These are phyloP conservation scores for Coniella vitis DNA, from an alignment of 2,329 filamentous ascomycete genomes.

Conservation along the genomic window DNA sequence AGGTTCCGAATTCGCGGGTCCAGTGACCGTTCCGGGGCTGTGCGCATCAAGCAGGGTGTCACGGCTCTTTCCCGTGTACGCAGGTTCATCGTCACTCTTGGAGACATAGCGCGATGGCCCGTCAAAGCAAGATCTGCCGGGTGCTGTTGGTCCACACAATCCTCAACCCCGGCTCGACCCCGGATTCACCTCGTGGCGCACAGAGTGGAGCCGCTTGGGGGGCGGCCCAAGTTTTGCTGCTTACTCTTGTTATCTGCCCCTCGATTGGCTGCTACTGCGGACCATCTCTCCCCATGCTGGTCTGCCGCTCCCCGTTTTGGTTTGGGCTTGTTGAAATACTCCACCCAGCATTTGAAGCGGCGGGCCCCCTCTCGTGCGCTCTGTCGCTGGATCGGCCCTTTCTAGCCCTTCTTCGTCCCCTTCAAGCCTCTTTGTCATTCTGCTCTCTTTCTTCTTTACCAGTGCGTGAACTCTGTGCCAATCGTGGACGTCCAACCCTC, in stretches of 20 bases:
- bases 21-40: not conserved
- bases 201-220: slow-evolving; percentile 9
- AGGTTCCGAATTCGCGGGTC: too few species aligned
- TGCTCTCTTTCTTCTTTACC: slow-evolving; percentile 1
- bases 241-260: not conserved
- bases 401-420: slow-evolving; percentile 3
- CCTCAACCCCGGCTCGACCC: slow-evolving; percentile 14
- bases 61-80: too few species aligned
- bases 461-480: not conserved
- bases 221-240: slow-evolving; percentile 3
- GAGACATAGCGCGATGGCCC: too few species aligned
- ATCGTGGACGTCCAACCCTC: not conserved
- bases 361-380: not conserved
- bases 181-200: slow-evolving; percentile 15
- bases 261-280: not conserved
- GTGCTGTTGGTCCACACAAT: not conserved
- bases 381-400: not conserved
- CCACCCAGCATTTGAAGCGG: not conserved
- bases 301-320: not conserved
- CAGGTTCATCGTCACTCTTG: too few species aligned
- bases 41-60: too few species aligned
- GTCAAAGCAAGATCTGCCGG: not conserved
- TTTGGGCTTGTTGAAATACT: not conserved
- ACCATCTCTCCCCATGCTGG: not conserved
- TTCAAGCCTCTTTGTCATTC: slow-evolving; percentile 7